phyloP scores from a whole-genome alignment of 73 alveolate species.

The Symbiodinium natans region DNA sequence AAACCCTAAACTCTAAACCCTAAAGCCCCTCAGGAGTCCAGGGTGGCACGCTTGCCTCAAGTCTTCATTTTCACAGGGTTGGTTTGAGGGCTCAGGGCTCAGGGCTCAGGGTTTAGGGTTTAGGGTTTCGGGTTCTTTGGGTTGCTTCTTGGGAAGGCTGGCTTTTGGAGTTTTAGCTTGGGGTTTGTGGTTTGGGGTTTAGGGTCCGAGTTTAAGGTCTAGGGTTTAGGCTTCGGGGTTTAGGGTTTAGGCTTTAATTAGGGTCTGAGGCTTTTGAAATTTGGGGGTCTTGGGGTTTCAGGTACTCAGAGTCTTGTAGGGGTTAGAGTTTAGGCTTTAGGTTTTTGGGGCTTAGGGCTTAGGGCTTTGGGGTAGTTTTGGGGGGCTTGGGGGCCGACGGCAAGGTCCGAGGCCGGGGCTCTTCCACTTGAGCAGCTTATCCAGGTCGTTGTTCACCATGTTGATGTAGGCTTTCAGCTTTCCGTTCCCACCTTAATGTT shows the following conservation, averaged over 20 bases:
- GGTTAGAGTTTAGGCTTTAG: no score
- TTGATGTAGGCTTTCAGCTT: constrained; percentile 81
- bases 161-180: no score
- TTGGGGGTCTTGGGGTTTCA: background rate
- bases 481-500: constrained; percentile 45
- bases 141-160: no score
- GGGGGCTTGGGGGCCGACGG: no score
- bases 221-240: no score
- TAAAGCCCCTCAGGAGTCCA: constrained; percentile 66
- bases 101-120: background rate
- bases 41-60: constrained; percentile 65
- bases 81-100: background rate
- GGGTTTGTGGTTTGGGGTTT: no score
- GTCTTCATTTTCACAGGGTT: background rate
- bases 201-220: no score
- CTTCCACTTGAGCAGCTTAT: constrained; percentile 87
- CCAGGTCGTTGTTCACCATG: constrained; percentile 72
- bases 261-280: background rate
- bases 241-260: background rate
- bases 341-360: no score
- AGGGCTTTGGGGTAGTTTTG: no score
- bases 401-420: background rate
- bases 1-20: no score
- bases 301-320: no score
- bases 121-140: no score